Base-by-base conservation (phyloP, 202 grass and related monocot species). In the Panicum hallii region DNA sequence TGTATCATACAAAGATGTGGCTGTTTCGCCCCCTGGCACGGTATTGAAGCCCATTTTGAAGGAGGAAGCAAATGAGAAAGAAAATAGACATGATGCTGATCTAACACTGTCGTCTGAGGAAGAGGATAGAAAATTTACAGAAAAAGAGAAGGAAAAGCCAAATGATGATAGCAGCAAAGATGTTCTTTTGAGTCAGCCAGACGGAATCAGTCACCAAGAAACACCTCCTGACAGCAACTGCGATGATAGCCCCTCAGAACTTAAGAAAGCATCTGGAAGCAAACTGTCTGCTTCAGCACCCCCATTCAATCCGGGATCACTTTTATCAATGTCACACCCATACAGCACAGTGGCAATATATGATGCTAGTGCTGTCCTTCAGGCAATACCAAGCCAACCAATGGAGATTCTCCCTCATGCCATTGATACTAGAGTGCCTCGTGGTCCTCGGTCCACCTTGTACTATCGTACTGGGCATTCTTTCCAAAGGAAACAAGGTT, bases 231-330 rank as follows among this genome's bases (percentile, higher is more conserved):
- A 93, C 61, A 93, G 84, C 61, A 85, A 88, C 49, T 83, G 81
- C 38, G 76, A 89, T 2, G 84, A 91, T 79, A 84, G 88, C 60
- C 87, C 85, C 56, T 85, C 86, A 45, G 79, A 73, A 36, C 9
- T 74, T 22, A 97, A 97, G 76, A 94, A 91, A 77, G 76, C 72
- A 73, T 88, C 69, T 87, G 90, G 88, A 84, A 97, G 97, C 88
- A 99, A 99, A 76, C 92, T 99, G 70, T 99, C 97, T 76, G 97
- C 97, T 85, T 99, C 90, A 69, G 97, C 97, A 6, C 97, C 94
- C 75, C 97, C 97, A 38, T 99, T 99, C 86, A 99, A 94, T 76
- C 97, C 97, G 14, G 87, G 94, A 68, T 94, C 94, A 4, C 72
- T 93, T 6, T 83, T 95, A 52, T 85, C 91, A 17, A 74, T 98